These are phyloP conservation scores for Physcomitrium patens DNA, from an alignment of 225 moss, liverwort and hornwort species.

Conservation along the genomic window DNA sequence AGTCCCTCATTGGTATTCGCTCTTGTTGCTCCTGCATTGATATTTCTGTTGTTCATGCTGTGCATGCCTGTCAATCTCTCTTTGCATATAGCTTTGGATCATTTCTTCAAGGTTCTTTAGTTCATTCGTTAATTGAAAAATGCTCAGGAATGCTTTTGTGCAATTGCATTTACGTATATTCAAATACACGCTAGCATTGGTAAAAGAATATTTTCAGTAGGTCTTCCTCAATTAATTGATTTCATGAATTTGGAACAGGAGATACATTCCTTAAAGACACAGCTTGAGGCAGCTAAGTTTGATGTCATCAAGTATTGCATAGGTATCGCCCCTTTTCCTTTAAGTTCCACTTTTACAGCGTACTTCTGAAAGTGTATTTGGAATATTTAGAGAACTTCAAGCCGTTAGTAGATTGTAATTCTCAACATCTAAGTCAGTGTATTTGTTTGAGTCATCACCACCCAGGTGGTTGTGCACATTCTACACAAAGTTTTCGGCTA, in stretches of 20 bases:
- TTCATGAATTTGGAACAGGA: slow-evolving; percentile 59
- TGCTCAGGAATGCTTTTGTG: neutral
- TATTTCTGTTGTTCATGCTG: too few species aligned
- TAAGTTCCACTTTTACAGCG: neutral
- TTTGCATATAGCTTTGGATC: neutral
- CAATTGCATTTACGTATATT: neutral
- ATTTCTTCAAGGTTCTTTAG: neutral
- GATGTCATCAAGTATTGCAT: slow-evolving; percentile 99
- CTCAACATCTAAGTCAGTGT: neutral
- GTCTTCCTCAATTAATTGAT: neutral
- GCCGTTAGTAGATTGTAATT: slow-evolving; percentile 18
- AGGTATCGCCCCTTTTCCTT: slow-evolving; percentile 50
- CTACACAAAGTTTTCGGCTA: too few species aligned
- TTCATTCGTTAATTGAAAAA: neutral
- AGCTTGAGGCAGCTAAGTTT: slow-evolving; percentile 97
- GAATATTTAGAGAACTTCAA: neutral
- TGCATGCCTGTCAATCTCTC: too few species aligned
- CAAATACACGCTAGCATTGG: neutral
- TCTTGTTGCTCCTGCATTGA: too few species aligned
- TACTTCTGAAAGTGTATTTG: neutral
- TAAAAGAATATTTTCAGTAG: too few species aligned
- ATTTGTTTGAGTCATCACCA: slow-evolving; percentile 11
- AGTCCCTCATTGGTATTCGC: too few species aligned
- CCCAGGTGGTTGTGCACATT: neutral
- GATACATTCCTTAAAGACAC: slow-evolving; percentile 89